Percentiles rank a stretch among this genome's conserved stretches.
These are phyloP conservation scores for Colletotrichum destructivum DNA, from an alignment of 2,329 filamentous ascomycete species.

Conservation along the genomic window DNA sequence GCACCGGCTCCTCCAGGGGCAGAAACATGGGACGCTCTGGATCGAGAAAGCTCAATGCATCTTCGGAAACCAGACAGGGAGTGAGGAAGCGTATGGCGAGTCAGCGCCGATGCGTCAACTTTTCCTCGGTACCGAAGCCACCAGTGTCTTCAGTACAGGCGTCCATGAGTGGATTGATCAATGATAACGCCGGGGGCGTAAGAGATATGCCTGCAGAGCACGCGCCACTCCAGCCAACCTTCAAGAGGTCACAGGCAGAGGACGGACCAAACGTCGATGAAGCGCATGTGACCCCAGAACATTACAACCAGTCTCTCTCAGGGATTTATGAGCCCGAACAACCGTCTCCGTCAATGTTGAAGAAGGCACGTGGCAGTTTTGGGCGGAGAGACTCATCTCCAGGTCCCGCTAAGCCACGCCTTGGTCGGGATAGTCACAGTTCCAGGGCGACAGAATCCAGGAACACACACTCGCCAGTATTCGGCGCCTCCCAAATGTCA, in stretches of 20 bases:
- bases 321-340: background rate
- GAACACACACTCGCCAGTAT: background rate
- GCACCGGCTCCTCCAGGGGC: background rate
- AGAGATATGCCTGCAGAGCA: constrained; percentile 38
- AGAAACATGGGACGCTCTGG: constrained; percentile 12
- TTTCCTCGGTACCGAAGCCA: background rate
- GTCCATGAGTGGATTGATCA: constrained; percentile 28
- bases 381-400: constrained; percentile 1
- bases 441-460: background rate
- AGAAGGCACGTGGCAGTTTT: background rate
- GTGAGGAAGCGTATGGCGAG: constrained; percentile 1
- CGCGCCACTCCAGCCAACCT: constrained; percentile 13
- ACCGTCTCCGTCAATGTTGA: background rate
- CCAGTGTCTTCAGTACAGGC: constrained; percentile 2
- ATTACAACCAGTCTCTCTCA: background rate
- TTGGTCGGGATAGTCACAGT: background rate
- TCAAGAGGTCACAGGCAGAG: constrained; percentile 7
- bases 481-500: background rate
- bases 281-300: background rate
- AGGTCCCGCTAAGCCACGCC: background rate
- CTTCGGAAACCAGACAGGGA: constrained; percentile 15
- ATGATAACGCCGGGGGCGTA: constrained; percentile 19
- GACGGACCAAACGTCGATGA: background rate
- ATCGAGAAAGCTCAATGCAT: background rate
- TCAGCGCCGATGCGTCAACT: background rate